Evolutionary conservation across 2,329 filamentous ascomycete genomes (phyloP).

Genomic region (Leptographium lundbergii): DNA sequence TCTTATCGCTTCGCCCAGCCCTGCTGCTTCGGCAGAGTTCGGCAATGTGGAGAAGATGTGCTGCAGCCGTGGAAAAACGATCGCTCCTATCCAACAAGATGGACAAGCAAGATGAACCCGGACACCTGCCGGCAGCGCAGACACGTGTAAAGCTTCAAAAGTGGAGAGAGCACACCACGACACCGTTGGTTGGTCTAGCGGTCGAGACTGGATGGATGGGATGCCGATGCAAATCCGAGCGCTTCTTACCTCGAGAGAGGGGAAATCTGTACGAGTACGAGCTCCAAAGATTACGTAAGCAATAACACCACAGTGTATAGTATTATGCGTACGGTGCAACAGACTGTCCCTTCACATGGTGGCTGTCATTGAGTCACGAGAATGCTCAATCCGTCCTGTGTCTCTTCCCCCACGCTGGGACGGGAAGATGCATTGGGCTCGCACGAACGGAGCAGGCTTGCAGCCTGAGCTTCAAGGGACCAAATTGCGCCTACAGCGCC

Average conservation of each 20-base stretch:
- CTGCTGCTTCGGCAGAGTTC: slow-evolving; percentile 6
- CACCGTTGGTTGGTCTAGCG: background rate
- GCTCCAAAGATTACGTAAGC: too few relatives aligned
- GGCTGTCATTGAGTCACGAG: too few relatives aligned
- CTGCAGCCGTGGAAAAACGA: background rate
- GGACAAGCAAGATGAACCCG: background rate
- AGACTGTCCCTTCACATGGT: too few relatives aligned
- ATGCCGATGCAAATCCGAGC: slow-evolving; percentile 14
- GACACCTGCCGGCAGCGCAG: background rate
- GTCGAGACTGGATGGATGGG: background rate
- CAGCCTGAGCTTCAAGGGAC: background rate
- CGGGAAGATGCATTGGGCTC: too few relatives aligned
- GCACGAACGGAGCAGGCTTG: background rate
- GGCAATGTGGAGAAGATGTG: slow-evolving; percentile 10
- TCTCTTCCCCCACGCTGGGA: too few relatives aligned
- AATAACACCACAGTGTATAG: background rate
- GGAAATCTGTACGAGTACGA: background rate
- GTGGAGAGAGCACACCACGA: background rate
- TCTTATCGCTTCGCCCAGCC: background rate
- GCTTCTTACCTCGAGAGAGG: background rate
- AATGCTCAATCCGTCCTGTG: too few relatives aligned
- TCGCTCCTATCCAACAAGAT: background rate
- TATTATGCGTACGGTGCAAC: background rate
- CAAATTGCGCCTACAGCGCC: background rate
- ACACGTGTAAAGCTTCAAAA: background rate